Percentiles rank a stretch among this genome's conserved stretches.
Evolutionary conservation across 257 asterid species (phyloP).

Genomic region (Solanum chmielewskii): DNA sequence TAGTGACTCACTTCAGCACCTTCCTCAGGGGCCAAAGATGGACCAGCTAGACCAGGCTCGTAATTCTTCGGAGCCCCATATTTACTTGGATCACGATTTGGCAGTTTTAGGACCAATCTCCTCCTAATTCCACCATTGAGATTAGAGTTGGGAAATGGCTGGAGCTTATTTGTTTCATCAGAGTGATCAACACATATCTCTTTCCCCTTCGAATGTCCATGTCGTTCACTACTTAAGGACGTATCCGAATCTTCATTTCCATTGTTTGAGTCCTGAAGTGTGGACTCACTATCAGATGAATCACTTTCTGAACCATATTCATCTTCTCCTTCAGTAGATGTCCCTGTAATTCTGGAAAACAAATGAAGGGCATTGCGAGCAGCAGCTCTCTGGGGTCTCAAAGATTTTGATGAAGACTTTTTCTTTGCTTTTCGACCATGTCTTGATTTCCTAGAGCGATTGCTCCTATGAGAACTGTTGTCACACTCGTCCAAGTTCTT

Average conservation of each 20-base stretch:
- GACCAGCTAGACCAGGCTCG: constrained; percentile 31
- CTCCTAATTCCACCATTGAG: constrained; percentile 40
- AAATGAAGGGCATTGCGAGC: constrained; percentile 94
- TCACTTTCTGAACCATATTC: constrained; percentile 40
- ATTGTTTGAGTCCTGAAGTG: constrained; percentile 52
- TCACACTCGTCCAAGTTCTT: constrained; percentile 64
- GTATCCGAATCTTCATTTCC: constrained; percentile 71
- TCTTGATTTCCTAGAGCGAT: constrained; percentile 45
- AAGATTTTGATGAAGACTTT: constrained; percentile 40
- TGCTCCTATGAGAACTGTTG: constrained; percentile 28
- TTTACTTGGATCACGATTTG: constrained; percentile 60
- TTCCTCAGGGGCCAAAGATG: constrained; percentile 33
- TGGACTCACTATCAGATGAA: constrained; percentile 64
- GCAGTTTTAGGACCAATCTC: constrained; percentile 72
- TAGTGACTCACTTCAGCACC: constrained; percentile 14
- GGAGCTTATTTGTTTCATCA: constrained; percentile 28
- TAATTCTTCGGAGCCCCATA: constrained; percentile 13
- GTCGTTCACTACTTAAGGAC: constrained; percentile 38
- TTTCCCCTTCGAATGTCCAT: constrained; percentile 60
- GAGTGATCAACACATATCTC: constrained; percentile 40
- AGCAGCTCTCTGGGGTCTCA: constrained; percentile 97
- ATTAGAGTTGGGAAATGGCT: constrained; percentile 30
- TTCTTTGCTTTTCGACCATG: constrained; percentile 42
- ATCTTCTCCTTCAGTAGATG: constrained; percentile 63
- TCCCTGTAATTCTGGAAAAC: constrained; percentile 80